Evolutionary conservation across 306 rosid genomes (phyloP), one percentile per base, ranked within the genome.

Genomic region (Begonia fuchsioides): DNA sequence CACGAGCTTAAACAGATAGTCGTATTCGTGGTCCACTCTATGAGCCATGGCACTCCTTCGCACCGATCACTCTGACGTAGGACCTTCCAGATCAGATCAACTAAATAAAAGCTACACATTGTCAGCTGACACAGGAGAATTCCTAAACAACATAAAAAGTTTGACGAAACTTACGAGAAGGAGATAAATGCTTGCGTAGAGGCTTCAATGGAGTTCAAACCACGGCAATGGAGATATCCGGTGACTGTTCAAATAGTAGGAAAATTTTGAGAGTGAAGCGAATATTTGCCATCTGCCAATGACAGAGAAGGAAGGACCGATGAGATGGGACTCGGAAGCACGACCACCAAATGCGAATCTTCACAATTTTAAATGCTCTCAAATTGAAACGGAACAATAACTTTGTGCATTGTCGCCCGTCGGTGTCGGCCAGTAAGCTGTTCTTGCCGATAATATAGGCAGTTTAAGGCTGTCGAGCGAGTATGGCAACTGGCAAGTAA

Each of bases 21-120:
- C 97, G 54, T 90, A 90, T 76, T 90, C 97, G 58, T 90, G 94
- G 82, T 84, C 97, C 9, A 85, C 98, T 47, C 86, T 77, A 69
- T 87, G 76, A 55, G 93, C 93, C 98, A n/a, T n/a, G n/a, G n/a
- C n/a, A n/a, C n/a, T 49, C 68, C 64, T 68, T 72, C 60, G n/a
- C n/a, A 78, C 68, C 68, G 72, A 70, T 74, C 74, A 70, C 76
- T 53, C 67, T 13, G 54, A 76, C 6, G 32, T 20, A 5, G 6
- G 32, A 35, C 72, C 69, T 55, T 43, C 16, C 67, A 68, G 63
- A 66, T 69, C 15, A 32, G 49, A 15, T 38, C 48, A 40, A 58
- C 49, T 8, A 52, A 47, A 47, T 2, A n/a, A 26, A 26, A 26
- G 7, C 35, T 26, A 26, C 35, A 26, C 35, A 26, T 26, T 26